phyloP scores from a whole-genome alignment of 2,329 filamentous ascomycete species.

The Huntiella omanensis region DNA sequence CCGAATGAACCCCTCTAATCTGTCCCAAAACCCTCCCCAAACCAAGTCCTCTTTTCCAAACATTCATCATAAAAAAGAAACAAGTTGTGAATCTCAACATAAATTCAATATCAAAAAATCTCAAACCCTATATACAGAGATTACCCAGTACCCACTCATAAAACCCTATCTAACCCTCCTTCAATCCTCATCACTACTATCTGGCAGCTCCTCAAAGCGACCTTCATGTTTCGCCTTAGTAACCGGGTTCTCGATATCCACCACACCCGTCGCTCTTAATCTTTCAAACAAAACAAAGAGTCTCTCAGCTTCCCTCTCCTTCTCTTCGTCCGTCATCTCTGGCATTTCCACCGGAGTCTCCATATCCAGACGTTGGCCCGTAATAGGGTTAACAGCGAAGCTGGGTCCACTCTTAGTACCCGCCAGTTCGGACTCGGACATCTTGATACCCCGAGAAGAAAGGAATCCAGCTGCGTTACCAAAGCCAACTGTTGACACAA shows the following conservation, averaged over 20 bases:
- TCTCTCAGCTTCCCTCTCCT: constrained; percentile 74
- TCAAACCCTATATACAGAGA: no score
- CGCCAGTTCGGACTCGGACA: constrained; percentile 11
- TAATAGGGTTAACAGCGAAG: constrained; percentile 58
- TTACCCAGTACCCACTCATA: no score
- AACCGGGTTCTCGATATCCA: constrained; percentile 65
- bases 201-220: constrained; percentile 45
- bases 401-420: constrained; percentile 16
- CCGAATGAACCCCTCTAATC: no score
- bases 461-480: constrained; percentile 85
- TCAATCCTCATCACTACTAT: constrained; percentile 15
- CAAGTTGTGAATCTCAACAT: no score
- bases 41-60: background rate
- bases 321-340: constrained; percentile 81
- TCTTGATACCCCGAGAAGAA: constrained; percentile 28
- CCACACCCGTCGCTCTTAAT: constrained; percentile 54
- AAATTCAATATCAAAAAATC: no score
- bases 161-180: no score
- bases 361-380: constrained; percentile 58
- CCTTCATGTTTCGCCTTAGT: constrained; percentile 50
- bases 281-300: constrained; percentile 80
- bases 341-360: constrained; percentile 39
- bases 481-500: constrained; percentile 85
- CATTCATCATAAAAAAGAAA: no score
- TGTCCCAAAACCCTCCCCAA: no score